A percentile compares a stretch with the other conserved stretches of the same genome.
Evolutionary conservation across 805 yeast genomes (phyloP).

Genomic region (Starmerella scarabaei): DNA sequence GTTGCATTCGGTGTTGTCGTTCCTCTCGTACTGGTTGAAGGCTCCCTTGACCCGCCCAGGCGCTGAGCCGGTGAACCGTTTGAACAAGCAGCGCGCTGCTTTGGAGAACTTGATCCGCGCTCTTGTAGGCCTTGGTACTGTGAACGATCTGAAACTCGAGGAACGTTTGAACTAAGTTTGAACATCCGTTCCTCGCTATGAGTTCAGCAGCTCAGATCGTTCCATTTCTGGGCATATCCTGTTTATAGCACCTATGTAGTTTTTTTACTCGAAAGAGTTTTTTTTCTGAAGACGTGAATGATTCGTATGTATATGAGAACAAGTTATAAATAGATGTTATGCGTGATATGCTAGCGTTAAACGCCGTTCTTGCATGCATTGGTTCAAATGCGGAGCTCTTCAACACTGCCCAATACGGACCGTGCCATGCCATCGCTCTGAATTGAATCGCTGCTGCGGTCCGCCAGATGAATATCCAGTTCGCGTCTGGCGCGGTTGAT

Average conservation of each 20-base stretch:
- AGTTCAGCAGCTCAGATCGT: slow-evolving; percentile 17
- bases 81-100: slow-evolving; percentile 88
- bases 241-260: slow-evolving; percentile 7
- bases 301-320: neutral
- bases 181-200: neutral
- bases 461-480: neutral
- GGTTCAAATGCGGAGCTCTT: neutral
- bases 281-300: slow-evolving; percentile 1
- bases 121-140: slow-evolving; percentile 77
- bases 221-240: slow-evolving; percentile 2
- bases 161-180: slow-evolving; percentile 51
- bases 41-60: slow-evolving; percentile 93
- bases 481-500: slow-evolving; percentile 3
- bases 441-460: neutral
- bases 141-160: slow-evolving; percentile 86
- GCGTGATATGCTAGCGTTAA: too few species aligned
- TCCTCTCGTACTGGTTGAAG: slow-evolving; percentile 88
- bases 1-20: slow-evolving; percentile 74
- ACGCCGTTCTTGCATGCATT: too few species aligned
- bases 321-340: neutral
- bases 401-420: slow-evolving; percentile 57
- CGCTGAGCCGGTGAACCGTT: slow-evolving; percentile 77
- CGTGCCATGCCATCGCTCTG: slow-evolving; percentile 30
- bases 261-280: slow-evolving; percentile 5
- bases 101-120: slow-evolving; percentile 82